phyloP scores from a whole-genome alignment of 306 rosid genomes.

The Vigna radiata region DNA sequence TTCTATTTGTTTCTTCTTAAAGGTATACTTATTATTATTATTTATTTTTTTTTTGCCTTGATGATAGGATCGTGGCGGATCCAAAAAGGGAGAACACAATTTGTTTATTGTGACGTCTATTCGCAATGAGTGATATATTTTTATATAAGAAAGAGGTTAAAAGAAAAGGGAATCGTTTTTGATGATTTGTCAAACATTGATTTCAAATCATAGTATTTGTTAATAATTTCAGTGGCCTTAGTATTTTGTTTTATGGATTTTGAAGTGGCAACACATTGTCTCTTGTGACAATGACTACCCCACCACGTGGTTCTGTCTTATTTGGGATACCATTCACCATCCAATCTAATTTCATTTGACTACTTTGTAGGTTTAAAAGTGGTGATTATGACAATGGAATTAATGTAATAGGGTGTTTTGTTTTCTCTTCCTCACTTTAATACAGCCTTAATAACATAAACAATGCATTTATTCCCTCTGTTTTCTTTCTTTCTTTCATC shows the following conservation, averaged over 20 bases:
- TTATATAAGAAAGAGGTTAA: background rate
- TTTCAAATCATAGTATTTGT: background rate
- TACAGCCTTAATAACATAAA: slow-evolving; percentile 5
- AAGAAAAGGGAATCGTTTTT: background rate
- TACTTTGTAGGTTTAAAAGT: slow-evolving; percentile 42
- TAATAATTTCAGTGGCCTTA: background rate
- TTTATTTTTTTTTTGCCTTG: background rate
- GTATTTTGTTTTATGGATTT: background rate
- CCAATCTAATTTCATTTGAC: slow-evolving; percentile 39
- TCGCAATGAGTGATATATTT: background rate
- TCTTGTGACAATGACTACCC: background rate
- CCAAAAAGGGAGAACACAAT: background rate
- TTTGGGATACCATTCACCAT: slow-evolving; percentile 46
- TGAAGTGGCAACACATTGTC: background rate
- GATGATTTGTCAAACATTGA: background rate
- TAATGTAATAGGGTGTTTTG: slow-evolving; percentile 38
- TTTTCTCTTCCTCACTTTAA: background rate
- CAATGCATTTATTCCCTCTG: background rate
- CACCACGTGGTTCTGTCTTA: slow-evolving; percentile 42
- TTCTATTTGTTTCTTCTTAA: background rate
- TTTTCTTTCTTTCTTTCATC: background rate
- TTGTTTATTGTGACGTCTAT: background rate
- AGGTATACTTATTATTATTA: background rate
- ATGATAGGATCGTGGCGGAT: background rate
- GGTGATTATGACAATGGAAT: slow-evolving; percentile 54